Conservation (phyloP, 2,329 filamentous ascomycete species). For the Colletotrichum sp. region DNA sequence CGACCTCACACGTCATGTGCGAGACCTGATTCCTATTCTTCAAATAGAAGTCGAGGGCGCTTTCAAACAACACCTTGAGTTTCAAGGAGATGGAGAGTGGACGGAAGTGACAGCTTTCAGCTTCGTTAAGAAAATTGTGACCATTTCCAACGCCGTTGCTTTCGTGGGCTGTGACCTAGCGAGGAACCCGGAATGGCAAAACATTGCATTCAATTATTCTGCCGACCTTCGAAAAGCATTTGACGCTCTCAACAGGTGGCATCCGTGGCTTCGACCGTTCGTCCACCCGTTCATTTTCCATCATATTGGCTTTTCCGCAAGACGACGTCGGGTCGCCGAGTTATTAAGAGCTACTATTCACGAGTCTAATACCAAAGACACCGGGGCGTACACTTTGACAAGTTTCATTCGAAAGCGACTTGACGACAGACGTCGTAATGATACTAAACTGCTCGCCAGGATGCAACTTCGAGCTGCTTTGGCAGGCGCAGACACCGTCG, state of each 20-base stretch:
- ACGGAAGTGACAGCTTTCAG: not conserved
- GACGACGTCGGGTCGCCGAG: not conserved
- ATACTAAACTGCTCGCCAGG: not conserved
- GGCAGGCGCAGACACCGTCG: not conserved
- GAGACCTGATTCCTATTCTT: not conserved
- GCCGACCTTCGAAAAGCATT: not conserved
- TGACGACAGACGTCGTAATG: not conserved
- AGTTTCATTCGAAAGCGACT: not conserved
- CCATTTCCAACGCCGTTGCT: not conserved
- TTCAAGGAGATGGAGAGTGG: not conserved
- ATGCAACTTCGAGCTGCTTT: not conserved
- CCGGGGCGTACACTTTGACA: not conserved
- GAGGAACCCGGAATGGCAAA: not conserved
- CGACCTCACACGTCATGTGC: not conserved
- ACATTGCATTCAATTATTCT: not conserved
- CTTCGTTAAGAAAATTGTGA: not conserved
- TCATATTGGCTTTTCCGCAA: not conserved
- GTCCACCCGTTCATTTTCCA: not conserved
- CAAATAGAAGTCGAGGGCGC: not conserved
- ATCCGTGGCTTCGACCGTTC: not conserved
- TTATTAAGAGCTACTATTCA: not conserved
- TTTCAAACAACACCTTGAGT: not conserved
- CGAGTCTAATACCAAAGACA: not conserved
- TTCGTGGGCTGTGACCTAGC: not conserved
- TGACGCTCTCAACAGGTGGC: not conserved